These are phyloP conservation scores for Malus sieversii DNA, from an alignment of 306 rosid species.

Conservation along the genomic window DNA sequence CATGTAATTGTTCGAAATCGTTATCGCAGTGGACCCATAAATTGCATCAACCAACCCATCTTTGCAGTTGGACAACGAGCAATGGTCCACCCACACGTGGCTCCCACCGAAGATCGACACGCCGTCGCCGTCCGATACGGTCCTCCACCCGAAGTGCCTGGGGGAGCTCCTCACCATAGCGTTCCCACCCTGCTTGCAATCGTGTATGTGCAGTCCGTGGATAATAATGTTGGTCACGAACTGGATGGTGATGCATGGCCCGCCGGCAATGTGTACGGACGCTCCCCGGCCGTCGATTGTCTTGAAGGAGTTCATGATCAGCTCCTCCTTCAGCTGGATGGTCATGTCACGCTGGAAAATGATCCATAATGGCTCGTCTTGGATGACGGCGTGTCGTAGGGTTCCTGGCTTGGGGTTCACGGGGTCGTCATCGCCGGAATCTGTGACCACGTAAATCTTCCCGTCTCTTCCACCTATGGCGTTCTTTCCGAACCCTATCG, in stretches of 20 bases:
- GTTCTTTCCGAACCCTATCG: conserved; percentile 85
- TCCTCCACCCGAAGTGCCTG: conserved; percentile 75
- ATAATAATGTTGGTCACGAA: conserved; percentile 77
- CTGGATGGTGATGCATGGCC: conserved; percentile 91
- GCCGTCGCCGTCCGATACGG: conserved; percentile 89
- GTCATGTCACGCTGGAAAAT: conserved; percentile 86
- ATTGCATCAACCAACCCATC: conserved; percentile 90
- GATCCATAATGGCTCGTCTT: conserved; percentile 91
- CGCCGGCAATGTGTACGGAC: conserved; percentile 88
- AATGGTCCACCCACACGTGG: conserved; percentile 92
- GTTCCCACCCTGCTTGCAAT: conserved; percentile 87
- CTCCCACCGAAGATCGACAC: conserved; percentile 93
- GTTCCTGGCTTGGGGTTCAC: conserved; percentile 88
- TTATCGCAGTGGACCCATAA: conserved; percentile 74
- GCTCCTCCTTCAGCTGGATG: conserved; percentile 71
- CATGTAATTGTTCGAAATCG: conserved; percentile 91
- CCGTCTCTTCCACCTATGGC: conserved; percentile 84
- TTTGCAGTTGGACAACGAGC: conserved; percentile 71
- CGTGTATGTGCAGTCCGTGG: conserved; percentile 76
- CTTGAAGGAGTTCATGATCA: conserved; percentile 92
- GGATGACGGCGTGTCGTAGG: conserved; percentile 76
- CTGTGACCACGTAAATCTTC: conserved; percentile 70
- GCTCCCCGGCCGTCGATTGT: conserved; percentile 92
- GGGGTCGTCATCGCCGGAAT: conserved; percentile 47
- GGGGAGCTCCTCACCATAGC: conserved; percentile 84